A percentile compares a stretch with the other conserved stretches of the same genome.
Evolutionary conservation across 805 yeast genomes (phyloP).

Genomic region (Wickerhamomyces bisporus): DNA sequence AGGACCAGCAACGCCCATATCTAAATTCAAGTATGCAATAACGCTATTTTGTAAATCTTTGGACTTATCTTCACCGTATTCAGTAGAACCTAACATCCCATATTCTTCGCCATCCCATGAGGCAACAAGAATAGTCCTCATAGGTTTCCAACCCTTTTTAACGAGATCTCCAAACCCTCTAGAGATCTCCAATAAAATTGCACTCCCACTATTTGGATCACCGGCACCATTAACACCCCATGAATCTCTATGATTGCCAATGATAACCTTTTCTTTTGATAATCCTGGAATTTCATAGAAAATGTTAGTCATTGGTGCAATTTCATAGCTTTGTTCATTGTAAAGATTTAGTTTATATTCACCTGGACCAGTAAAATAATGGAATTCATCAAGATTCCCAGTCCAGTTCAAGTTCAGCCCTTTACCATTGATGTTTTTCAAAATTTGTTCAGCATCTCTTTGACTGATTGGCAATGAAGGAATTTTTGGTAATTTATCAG

Average conservation of each 20-base stretch:
- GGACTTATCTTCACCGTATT: slow-evolving; percentile 61
- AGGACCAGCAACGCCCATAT: slow-evolving; percentile 48
- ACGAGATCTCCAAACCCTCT: slow-evolving; percentile 42
- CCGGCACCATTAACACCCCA: slow-evolving; percentile 46
- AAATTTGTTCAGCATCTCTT: slow-evolving; percentile 36
- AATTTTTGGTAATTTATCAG: slow-evolving; percentile 41
- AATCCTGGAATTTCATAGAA: slow-evolving; percentile 54
- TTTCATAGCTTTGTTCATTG: slow-evolving; percentile 36
- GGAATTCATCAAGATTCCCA: slow-evolving; percentile 38
- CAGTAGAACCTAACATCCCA: slow-evolving; percentile 73
- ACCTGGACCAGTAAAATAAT: slow-evolving; percentile 46
- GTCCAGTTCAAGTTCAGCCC: slow-evolving; percentile 34
- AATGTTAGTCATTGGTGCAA: slow-evolving; percentile 43
- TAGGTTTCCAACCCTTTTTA: slow-evolving; percentile 62
- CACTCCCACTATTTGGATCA: slow-evolving; percentile 46
- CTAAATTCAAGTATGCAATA: slow-evolving; percentile 49
- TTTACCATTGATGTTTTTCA: slow-evolving; percentile 30
- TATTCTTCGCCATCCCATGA: slow-evolving; percentile 83
- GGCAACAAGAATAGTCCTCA: slow-evolving; percentile 61
- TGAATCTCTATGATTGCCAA: slow-evolving; percentile 54
- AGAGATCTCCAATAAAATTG: slow-evolving; percentile 46
- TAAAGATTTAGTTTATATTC: slow-evolving; percentile 30
- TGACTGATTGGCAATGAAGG: slow-evolving; percentile 50
- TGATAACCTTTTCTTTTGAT: slow-evolving; percentile 45
- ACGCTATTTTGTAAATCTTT: slow-evolving; percentile 41